These are phyloP conservation scores for Fragaria vesca DNA, from an alignment of 306 rosid genomes.

Conservation along the genomic window DNA sequence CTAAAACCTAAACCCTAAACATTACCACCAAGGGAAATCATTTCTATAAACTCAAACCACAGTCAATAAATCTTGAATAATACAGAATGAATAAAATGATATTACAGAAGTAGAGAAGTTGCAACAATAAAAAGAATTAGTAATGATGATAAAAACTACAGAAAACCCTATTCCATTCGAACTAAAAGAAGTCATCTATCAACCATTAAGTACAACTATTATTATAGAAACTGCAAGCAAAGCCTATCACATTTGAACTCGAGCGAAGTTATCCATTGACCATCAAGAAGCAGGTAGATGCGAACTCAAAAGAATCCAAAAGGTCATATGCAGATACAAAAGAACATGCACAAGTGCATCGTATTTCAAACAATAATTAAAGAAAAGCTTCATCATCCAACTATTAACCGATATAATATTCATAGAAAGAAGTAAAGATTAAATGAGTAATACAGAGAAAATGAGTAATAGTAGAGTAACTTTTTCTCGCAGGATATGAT, in stretches of 20 bases:
- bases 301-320: not conserved
- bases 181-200: not conserved
- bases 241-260: not conserved
- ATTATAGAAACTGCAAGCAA: not conserved
- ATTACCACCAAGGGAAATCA: not conserved
- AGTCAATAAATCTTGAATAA: not conserved
- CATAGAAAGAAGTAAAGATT: not conserved
- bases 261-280: not conserved
- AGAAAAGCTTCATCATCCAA: not conserved
- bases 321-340: too few relatives aligned
- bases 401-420: not conserved
- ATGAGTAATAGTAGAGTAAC: not conserved
- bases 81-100: not conserved
- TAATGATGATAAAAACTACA: not conserved
- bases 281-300: not conserved
- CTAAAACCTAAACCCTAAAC: not conserved
- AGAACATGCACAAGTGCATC: not conserved
- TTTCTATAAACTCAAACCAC: not conserved
- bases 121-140: not conserved
- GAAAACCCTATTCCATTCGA: not conserved
- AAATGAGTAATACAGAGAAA: not conserved
- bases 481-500: not conserved
- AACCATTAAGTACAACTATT: not conserved
- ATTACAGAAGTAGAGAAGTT: not conserved
- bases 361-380: not conserved